Percentiles rank a stretch among this genome's conserved stretches.
These are phyloP conservation scores for Panus rudis DNA, from an alignment of 768 basidiomycete species.

Conservation along the genomic window DNA sequence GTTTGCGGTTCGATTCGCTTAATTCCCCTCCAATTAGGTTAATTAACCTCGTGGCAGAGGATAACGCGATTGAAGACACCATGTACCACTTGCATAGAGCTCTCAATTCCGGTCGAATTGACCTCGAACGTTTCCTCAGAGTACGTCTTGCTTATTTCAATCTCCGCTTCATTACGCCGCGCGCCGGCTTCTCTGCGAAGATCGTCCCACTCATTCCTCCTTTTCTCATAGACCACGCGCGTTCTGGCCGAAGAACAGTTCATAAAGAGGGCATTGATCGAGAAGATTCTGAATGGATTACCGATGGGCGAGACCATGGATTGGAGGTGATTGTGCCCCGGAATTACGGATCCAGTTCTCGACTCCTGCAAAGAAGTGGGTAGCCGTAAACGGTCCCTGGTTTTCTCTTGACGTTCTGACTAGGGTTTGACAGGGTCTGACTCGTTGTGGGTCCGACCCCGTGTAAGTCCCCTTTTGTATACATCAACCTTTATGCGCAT, in stretches of 20 bases:
- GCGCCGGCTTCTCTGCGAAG: slow-evolving; percentile 7
- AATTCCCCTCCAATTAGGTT: slow-evolving; percentile 44
- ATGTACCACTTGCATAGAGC: slow-evolving; percentile 95
- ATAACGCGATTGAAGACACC: slow-evolving; percentile 97
- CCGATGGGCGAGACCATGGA: slow-evolving; percentile 45
- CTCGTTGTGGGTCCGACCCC: too few species aligned
- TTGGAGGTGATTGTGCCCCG: too few species aligned
- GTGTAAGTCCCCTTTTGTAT: too few species aligned
- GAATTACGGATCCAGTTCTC: too few species aligned
- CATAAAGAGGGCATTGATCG: slow-evolving; percentile 90
- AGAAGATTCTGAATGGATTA: slow-evolving; percentile 72
- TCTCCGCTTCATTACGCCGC: slow-evolving; percentile 8
- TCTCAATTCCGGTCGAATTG: slow-evolving; percentile 83
- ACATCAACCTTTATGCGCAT: too few species aligned
- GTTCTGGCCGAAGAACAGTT: slow-evolving; percentile 93
- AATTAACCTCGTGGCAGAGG: slow-evolving; percentile 97
- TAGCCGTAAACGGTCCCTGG: too few species aligned
- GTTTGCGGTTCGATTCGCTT: not conserved
- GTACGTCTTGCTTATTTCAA: slow-evolving; percentile 37
- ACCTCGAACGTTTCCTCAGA: slow-evolving; percentile 90
- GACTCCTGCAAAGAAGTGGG: too few species aligned
- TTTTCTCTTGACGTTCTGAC: too few species aligned
- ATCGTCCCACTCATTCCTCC: slow-evolving; percentile 10
- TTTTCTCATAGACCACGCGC: slow-evolving; percentile 57
- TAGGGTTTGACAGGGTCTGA: too few species aligned